Evolutionary conservation across 2,329 filamentous ascomycete species (phyloP).

Genomic region (Metarhizium humberi): DNA sequence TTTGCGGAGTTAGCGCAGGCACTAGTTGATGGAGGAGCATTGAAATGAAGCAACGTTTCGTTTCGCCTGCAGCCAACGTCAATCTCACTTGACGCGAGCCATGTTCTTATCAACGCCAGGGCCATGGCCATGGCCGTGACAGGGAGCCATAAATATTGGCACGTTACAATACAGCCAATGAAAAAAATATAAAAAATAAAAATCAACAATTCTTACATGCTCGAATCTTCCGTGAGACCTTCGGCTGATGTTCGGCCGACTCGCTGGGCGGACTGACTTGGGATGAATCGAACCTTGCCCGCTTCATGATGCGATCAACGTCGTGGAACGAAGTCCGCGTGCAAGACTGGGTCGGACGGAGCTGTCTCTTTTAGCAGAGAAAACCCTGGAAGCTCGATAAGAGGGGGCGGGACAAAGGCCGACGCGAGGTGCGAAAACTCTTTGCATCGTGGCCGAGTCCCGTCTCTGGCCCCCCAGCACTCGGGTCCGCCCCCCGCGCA

Average conservation of each 20-base stretch:
- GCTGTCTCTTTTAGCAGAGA: background rate
- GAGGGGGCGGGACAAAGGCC: slow-evolving; percentile 8
- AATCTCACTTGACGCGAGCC: background rate
- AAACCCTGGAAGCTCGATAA: background rate
- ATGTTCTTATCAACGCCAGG: background rate
- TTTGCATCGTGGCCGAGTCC: background rate
- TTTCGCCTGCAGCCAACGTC: background rate
- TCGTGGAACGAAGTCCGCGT: slow-evolving; percentile 7
- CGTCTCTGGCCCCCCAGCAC: background rate
- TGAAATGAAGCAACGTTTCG: background rate
- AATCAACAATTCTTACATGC: slow-evolving; percentile 16
- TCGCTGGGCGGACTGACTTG: slow-evolving; percentile 9
- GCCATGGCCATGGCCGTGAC: too few species aligned
- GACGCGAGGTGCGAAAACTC: background rate
- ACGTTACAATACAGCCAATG: background rate
- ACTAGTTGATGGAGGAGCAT: background rate
- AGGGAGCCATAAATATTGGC: background rate
- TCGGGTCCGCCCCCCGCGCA: background rate
- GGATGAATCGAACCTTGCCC: slow-evolving; percentile 11
- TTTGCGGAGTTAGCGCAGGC: background rate
- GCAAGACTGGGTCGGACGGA: slow-evolving; percentile 22
- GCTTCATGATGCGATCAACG: slow-evolving; percentile 11
- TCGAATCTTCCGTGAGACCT: slow-evolving; percentile 22
- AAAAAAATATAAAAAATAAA: background rate
- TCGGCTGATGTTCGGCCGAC: slow-evolving; percentile 12